Conservation (phyloP, 148 eudicot genomes). For the Vaccinium macrocarpon region DNA sequence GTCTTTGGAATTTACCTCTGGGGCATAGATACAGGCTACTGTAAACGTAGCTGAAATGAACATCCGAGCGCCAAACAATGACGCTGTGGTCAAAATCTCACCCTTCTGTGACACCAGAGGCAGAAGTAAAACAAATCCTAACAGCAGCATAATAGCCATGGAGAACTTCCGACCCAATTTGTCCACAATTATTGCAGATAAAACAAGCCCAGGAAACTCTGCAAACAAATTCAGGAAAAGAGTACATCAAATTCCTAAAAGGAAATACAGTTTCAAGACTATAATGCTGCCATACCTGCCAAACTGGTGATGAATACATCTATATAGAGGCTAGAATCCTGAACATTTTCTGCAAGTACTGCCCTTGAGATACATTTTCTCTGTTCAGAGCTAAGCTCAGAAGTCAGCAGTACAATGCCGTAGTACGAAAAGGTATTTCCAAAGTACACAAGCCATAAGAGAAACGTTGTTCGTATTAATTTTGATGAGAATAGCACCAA, state of each 20-base stretch:
- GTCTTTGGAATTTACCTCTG: constrained; percentile 30
- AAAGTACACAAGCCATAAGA: constrained; percentile 36
- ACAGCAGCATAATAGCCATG: constrained; percentile 26
- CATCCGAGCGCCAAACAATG: constrained; percentile 39
- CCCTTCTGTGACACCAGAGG: constrained; percentile 31
- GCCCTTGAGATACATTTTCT: constrained; percentile 18
- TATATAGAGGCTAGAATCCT: constrained; percentile 30
- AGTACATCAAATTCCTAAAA: background rate
- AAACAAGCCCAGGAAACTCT: constrained; percentile 44
- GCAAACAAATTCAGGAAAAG: constrained; percentile 4
- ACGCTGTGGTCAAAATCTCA: constrained; percentile 23
- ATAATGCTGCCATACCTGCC: constrained; percentile 34
- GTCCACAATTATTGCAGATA: constrained; percentile 41
- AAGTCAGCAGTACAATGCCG: constrained; percentile 43
- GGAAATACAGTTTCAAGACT: background rate
- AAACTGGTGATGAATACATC: constrained; percentile 37
- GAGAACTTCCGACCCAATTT: constrained; percentile 39
- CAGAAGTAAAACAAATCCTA: constrained; percentile 28
- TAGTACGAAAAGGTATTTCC: constrained; percentile 46
- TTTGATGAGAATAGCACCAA: constrained; percentile 33
- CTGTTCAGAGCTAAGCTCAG: constrained; percentile 36
- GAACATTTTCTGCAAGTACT: constrained; percentile 7
- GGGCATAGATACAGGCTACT: constrained; percentile 30
- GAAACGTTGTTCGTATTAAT: constrained; percentile 31
- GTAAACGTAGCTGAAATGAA: constrained; percentile 33